These are phyloP conservation scores for Geotrichum carabidarum DNA, from an alignment of 1,139 yeast species.

Conservation along the genomic window DNA sequence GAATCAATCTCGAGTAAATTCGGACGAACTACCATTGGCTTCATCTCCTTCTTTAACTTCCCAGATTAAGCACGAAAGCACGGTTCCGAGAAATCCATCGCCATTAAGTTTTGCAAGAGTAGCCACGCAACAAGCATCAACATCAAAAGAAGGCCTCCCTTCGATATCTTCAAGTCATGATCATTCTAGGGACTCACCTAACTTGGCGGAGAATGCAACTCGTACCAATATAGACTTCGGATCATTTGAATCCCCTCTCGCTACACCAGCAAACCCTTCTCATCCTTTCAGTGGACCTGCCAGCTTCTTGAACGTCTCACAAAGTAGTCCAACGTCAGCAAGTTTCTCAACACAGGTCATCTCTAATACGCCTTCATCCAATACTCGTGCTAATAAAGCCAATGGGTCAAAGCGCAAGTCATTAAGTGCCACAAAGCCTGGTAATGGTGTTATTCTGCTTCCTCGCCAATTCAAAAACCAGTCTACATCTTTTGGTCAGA, in stretches of 20 bases:
- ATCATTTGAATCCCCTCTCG: neutral
- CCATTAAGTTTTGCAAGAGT: neutral
- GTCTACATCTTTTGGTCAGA: neutral
- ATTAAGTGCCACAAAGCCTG: constrained; percentile 3
- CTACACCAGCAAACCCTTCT: neutral
- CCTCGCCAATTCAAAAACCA: constrained; percentile 29
- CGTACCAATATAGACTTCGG: neutral
- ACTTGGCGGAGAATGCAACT: neutral
- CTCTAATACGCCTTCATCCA: neutral
- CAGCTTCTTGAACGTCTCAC: neutral
- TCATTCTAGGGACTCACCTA: neutral
- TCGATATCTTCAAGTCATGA: neutral
- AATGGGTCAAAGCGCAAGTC: neutral
- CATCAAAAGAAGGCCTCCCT: neutral
- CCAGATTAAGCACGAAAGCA: neutral
- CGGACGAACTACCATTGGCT: neutral
- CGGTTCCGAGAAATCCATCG: neutral
- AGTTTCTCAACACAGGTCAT: neutral
- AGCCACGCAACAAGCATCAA: no score
- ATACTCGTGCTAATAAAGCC: neutral
- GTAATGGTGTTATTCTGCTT: constrained; percentile 31
- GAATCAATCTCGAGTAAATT: neutral
- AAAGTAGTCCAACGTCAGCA: neutral
- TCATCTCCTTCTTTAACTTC: neutral
- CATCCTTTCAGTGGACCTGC: neutral